Percentiles rank a stretch among this genome's conserved stretches.
phyloP scores from a whole-genome alignment of 108 stramenopile genomes.

The Discostella pseudostelligera region DNA sequence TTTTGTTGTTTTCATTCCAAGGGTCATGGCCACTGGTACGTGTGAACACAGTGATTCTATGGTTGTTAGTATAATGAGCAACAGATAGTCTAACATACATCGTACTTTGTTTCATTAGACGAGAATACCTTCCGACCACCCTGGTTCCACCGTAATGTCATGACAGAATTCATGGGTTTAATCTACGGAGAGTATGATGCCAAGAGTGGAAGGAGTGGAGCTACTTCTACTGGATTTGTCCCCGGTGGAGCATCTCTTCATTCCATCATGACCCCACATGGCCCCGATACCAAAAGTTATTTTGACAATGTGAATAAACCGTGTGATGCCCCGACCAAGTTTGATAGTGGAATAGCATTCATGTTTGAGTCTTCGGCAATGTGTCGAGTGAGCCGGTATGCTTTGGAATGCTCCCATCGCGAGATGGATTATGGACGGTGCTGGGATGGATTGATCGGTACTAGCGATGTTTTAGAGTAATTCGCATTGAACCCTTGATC shows the following conservation, averaged over 20 bases:
- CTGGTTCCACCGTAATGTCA: conserved; percentile 92
- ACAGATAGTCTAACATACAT: neutral
- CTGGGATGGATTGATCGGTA: conserved; percentile 56
- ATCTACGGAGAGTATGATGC: conserved; percentile 89
- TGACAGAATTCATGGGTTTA: conserved; percentile 95
- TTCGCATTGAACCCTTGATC: too few species aligned
- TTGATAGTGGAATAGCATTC: conserved; percentile 89
- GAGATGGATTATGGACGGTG: conserved; percentile 66
- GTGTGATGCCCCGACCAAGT: conserved; percentile 65
- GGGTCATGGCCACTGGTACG: conserved; percentile 79
- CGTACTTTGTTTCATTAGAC: conserved; percentile 25
- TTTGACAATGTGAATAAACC: conserved; percentile 56
- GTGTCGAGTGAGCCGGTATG: conserved; percentile 59
- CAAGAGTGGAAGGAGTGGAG: conserved; percentile 16
- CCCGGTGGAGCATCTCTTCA: conserved; percentile 89
- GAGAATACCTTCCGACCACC: conserved; percentile 91
- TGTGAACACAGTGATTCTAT: neutral
- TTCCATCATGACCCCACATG: conserved; percentile 89
- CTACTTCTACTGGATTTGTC: conserved; percentile 60
- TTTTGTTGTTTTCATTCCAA: conserved; percentile 93
- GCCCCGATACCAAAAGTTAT: conserved; percentile 84
- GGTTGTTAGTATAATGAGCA: neutral
- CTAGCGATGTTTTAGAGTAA: neutral
- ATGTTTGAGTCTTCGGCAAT: conserved; percentile 93
- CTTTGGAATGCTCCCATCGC: conserved; percentile 51